A percentile compares a stretch with the other conserved stretches of the same genome.
Conservation (phyloP, 495 filamentous ascomycete genomes). For the Penicillium nucicola region DNA sequence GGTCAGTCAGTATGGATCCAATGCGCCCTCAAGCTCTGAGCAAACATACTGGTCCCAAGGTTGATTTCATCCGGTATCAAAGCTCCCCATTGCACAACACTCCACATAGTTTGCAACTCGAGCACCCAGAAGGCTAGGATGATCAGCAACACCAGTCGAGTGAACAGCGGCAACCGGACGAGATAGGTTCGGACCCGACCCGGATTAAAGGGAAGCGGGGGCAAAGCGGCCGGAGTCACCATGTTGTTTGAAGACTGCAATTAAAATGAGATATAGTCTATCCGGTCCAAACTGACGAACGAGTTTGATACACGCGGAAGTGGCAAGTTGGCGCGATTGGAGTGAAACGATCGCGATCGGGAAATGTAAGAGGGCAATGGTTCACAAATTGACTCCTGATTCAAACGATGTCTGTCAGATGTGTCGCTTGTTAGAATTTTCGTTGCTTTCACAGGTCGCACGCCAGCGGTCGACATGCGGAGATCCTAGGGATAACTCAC, state of each 20-base stretch:
- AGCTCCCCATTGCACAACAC: conserved; percentile 69
- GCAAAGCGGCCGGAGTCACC: conserved; percentile 40
- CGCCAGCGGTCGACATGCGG: not conserved
- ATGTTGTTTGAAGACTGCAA: conserved; percentile 17
- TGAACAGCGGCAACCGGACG: conserved; percentile 82
- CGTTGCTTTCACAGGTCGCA: not conserved
- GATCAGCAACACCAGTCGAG: conserved; percentile 66
- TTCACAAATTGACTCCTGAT: too few relatives aligned
- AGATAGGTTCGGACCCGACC: conserved; percentile 64
- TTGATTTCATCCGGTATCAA: conserved; percentile 73
- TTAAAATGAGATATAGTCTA: not conserved
- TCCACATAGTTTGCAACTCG: conserved; percentile 62
- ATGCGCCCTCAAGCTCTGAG: not conserved
- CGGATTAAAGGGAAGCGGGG: conserved; percentile 48
- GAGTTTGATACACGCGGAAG: not conserved
- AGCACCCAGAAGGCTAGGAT: conserved; percentile 68
- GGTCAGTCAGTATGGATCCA: conserved; percentile 1
- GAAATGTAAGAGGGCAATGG: not conserved
- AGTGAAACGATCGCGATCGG: not conserved
- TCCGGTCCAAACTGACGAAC: not conserved
- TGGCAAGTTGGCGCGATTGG: not conserved
- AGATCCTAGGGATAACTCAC: conserved; percentile 26
- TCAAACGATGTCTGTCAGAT: not conserved
- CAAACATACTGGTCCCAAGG: conserved; percentile 67
- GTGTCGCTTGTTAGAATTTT: conserved; percentile 2